Percentiles rank a stretch among this genome's conserved stretches.
Evolutionary conservation across 1,284 basidiomycete genomes (phyloP).

Genomic region (Singerocomus rubriflavus): DNA sequence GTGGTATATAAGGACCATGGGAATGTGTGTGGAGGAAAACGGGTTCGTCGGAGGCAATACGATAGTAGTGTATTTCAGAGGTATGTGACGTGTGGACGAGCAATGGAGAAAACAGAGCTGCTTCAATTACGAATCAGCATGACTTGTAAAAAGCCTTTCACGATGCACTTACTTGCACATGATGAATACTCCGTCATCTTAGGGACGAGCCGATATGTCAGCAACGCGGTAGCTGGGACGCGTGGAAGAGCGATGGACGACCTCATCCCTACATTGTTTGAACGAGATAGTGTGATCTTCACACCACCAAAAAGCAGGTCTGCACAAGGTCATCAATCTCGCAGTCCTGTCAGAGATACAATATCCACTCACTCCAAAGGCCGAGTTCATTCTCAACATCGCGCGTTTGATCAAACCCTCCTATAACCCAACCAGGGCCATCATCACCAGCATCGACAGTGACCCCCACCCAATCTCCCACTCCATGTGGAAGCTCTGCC

Average conservation of each 20-base stretch:
- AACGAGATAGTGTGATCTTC: conserved; percentile 31
- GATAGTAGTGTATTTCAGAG: conserved; percentile 71
- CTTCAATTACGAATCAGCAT: conserved; percentile 32
- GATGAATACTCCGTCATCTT: conserved; percentile 10
- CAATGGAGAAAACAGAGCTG: conserved; percentile 51
- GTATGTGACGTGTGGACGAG: conserved; percentile 54
- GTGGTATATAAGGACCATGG: conserved; percentile 59
- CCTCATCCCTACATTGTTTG: conserved; percentile 29
- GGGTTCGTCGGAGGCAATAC: conserved; percentile 39
- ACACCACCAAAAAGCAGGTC: conserved; percentile 38
- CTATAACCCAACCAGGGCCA: conserved; percentile 62
- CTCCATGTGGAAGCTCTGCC: conserved; percentile 37
- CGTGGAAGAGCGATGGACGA: conserved; percentile 44
- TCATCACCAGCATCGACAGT: conserved; percentile 47
- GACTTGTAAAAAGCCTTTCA: neutral
- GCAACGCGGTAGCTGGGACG: conserved; percentile 54
- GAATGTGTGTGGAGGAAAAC: conserved; percentile 72
- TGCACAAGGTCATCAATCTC: conserved; percentile 26
- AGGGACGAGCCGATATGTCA: conserved; percentile 57
- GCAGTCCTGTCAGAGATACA: conserved; percentile 5
- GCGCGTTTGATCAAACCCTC: conserved; percentile 42
- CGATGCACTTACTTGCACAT: conserved; percentile 24
- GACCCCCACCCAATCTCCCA: conserved; percentile 49
- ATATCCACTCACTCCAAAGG: conserved; percentile 44
- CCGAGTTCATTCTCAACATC: conserved; percentile 34